Evolutionary conservation across 2,329 filamentous ascomycete species (phyloP).

Genomic region (Nectriaceae sp.): DNA sequence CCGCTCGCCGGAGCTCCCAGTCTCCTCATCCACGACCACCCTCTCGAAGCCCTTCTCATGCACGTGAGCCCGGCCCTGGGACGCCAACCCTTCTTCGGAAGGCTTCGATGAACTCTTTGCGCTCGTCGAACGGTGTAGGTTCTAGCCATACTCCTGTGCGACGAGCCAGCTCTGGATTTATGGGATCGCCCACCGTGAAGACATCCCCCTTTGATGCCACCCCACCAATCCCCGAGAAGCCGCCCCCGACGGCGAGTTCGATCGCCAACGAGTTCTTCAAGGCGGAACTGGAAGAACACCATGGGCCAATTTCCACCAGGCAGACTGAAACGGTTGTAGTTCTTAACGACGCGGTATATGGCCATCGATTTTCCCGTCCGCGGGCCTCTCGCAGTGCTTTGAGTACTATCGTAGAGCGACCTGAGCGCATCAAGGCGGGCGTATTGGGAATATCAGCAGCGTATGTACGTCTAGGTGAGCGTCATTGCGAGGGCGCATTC

Average conservation of each 20-base stretch:
- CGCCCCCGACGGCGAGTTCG: slow-evolving; percentile 49
- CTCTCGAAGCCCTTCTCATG: slow-evolving; percentile 45
- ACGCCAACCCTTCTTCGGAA: slow-evolving; percentile 57
- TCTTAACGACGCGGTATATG: slow-evolving; percentile 91
- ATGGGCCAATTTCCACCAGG: slow-evolving; percentile 43
- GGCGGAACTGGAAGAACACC: slow-evolving; percentile 67
- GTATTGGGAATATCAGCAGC: slow-evolving; percentile 82
- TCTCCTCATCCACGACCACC: slow-evolving; percentile 31
- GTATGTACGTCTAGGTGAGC: slow-evolving; percentile 85
- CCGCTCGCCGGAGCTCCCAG: slow-evolving; percentile 34
- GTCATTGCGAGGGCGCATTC: slow-evolving; percentile 71
- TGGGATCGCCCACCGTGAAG: slow-evolving; percentile 45
- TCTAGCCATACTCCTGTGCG: slow-evolving; percentile 44
- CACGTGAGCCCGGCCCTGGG: slow-evolving; percentile 45
- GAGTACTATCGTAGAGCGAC: slow-evolving; percentile 85
- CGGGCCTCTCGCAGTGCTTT: slow-evolving; percentile 72
- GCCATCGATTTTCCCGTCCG: slow-evolving; percentile 85
- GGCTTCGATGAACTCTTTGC: slow-evolving; percentile 59
- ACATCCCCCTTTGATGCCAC: slow-evolving; percentile 34
- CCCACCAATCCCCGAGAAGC: slow-evolving; percentile 36
- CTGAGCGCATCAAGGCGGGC: slow-evolving; percentile 84
- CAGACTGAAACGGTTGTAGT: slow-evolving; percentile 73
- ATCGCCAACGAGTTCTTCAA: slow-evolving; percentile 70
- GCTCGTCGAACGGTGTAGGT: slow-evolving; percentile 46
- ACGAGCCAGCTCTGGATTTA: slow-evolving; percentile 49